These are phyloP conservation scores for Fusarium sp. DNA, from an alignment of 2,329 filamentous ascomycete species.

Conservation along the genomic window DNA sequence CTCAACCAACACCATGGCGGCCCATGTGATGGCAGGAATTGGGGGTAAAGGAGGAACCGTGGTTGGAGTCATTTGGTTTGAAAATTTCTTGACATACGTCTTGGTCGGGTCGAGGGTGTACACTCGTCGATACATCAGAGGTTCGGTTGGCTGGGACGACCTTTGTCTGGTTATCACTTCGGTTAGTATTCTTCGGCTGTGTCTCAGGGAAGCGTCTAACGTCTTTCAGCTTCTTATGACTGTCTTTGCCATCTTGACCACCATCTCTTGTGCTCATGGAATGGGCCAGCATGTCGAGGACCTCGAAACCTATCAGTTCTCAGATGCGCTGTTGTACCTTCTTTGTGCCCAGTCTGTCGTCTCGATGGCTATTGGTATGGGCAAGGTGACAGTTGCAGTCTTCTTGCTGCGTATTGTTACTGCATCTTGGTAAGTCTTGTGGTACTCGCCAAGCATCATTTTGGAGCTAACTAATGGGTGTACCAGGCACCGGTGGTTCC, in stretches of 20 bases:
- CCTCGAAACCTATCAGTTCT: slow-evolving; percentile 1
- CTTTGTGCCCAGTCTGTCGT: slow-evolving; percentile 12
- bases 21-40: not conserved
- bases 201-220: not conserved
- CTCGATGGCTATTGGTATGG: slow-evolving; percentile 19
- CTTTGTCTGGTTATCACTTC: slow-evolving; percentile 7
- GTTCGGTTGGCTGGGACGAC: slow-evolving; percentile 22
- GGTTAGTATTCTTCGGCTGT: not conserved
- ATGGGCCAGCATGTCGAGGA: slow-evolving; percentile 20
- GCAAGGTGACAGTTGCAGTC: slow-evolving; percentile 16
- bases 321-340: slow-evolving; percentile 7
- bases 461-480: not conserved
- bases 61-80: slow-evolving; percentile 19
- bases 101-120: slow-evolving; percentile 16
- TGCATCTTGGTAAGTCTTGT: slow-evolving; percentile 9
- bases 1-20: not conserved
- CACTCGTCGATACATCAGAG: slow-evolving; percentile 17
- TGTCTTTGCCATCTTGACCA: slow-evolving; percentile 10
- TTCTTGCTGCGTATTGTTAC: slow-evolving; percentile 23
- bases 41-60: slow-evolving; percentile 13
- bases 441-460: no score
- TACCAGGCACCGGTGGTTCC: slow-evolving; percentile 15
- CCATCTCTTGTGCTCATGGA: slow-evolving; percentile 2
- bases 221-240: slow-evolving; percentile 13
- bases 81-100: slow-evolving; percentile 6